phyloP scores from a whole-genome alignment of 2,329 filamentous ascomycete species.

The Calycina herbarum region DNA sequence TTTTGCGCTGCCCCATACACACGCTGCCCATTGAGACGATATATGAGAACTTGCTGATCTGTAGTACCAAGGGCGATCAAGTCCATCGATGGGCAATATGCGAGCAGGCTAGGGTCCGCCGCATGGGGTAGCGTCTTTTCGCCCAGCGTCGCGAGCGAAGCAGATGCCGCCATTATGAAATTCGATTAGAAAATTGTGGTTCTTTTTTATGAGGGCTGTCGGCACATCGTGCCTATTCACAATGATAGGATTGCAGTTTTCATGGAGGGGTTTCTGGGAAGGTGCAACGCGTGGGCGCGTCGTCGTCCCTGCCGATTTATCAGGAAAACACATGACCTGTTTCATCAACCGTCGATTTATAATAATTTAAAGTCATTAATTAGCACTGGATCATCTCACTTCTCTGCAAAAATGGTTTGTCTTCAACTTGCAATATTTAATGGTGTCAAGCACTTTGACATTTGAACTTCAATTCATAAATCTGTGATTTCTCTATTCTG shows the following conservation, averaged over 20 bases:
- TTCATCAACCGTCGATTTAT: too few species aligned
- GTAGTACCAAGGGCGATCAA: constrained; percentile 72
- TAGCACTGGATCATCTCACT: too few species aligned
- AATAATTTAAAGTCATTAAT: too few species aligned
- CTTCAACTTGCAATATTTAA: too few species aligned
- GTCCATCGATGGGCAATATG: constrained; percentile 83
- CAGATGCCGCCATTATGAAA: neutral
- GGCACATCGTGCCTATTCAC: neutral
- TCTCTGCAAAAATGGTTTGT: too few species aligned
- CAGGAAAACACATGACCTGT: constrained; percentile 14
- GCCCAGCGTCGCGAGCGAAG: constrained; percentile 46
- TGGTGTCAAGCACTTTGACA: neutral
- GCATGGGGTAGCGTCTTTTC: constrained; percentile 58
- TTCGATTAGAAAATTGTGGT: neutral
- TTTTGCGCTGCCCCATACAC: constrained; percentile 53
- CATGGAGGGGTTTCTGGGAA: neutral
- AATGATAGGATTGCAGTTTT: neutral
- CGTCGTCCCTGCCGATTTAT: constrained; percentile 4
- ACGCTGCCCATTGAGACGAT: constrained; percentile 73
- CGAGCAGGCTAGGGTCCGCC: constrained; percentile 58
- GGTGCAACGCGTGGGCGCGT: constrained; percentile 8
- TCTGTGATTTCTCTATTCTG: constrained; percentile 21
- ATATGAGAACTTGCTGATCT: constrained; percentile 70
- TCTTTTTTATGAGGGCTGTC: neutral
- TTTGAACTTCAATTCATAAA: neutral